Conservation (phyloP, 192 early-diverging fungal genomes). For the Linnemannia zychae region DNA sequence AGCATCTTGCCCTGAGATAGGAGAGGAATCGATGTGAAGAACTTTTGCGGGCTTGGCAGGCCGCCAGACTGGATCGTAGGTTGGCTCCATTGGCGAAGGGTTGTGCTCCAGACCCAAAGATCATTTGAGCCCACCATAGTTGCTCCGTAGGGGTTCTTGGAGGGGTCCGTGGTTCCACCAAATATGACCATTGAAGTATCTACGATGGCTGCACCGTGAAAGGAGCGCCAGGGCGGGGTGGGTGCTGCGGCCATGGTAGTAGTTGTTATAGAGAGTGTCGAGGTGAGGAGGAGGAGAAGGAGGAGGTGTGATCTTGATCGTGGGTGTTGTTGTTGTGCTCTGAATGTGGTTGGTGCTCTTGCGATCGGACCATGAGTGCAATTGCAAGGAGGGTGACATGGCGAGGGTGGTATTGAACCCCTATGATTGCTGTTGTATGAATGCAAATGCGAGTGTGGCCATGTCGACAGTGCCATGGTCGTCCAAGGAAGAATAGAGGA, state of each 20-base stretch:
- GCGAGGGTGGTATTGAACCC: constrained; percentile 6
- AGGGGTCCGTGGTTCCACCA: constrained; percentile 58
- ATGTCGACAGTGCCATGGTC: not conserved
- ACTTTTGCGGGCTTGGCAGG: constrained; percentile 49
- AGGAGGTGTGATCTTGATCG: not conserved
- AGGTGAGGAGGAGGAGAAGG: not conserved
- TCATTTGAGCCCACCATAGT: constrained; percentile 53
- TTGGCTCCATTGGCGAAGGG: constrained; percentile 61
- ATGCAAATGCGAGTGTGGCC: not conserved
- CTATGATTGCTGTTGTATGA: not conserved
- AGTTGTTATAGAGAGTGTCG: not conserved
- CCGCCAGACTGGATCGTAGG: constrained; percentile 42
- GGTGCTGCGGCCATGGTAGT: constrained; percentile 10
- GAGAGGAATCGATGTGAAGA: constrained; percentile 46
- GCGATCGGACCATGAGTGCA: not conserved
- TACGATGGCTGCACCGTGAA: constrained; percentile 51
- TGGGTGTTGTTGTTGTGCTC: constrained; percentile 6
- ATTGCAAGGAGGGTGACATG: not conserved
- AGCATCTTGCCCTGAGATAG: constrained; percentile 61
- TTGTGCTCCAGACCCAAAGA: constrained; percentile 62
- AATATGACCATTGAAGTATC: constrained; percentile 62
- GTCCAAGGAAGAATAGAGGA: not conserved
- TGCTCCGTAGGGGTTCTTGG: constrained; percentile 34
- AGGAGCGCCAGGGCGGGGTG: constrained; percentile 49
- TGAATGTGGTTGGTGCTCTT: not conserved